Evolutionary conservation across 1,284 basidiomycete genomes (phyloP).

Genomic region (Melampsora americana): DNA sequence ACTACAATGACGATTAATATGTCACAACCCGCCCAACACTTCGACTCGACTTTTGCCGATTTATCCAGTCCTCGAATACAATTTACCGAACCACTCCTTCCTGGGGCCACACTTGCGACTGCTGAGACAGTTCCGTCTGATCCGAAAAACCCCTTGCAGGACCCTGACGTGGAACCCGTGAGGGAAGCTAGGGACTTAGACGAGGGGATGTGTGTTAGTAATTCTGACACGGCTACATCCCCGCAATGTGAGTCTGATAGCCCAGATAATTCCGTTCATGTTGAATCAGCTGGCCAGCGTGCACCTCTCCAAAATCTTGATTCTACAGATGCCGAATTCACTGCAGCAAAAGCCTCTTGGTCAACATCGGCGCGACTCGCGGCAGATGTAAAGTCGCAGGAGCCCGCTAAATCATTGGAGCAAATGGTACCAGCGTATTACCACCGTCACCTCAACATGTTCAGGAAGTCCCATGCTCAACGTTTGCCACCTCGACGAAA

Average conservation of each 20-base stretch:
- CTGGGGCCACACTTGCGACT: no score
- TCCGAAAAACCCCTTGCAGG: neutral
- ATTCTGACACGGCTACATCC: neutral
- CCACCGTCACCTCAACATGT: neutral
- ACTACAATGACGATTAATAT: neutral
- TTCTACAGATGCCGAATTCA: slow-evolving; percentile 55
- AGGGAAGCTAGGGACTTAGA: neutral
- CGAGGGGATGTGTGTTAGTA: no score
- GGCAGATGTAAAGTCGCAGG: slow-evolving; percentile 56
- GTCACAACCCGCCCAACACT: neutral
- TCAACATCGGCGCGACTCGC: slow-evolving; percentile 55
- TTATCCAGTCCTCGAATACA: no score
- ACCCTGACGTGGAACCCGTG: neutral
- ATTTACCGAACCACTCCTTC: no score
- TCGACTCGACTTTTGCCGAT: no score
- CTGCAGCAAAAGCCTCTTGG: slow-evolving; percentile 51
- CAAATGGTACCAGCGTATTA: no score
- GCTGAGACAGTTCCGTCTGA: neutral
- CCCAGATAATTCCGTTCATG: no score
- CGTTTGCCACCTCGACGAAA: neutral
- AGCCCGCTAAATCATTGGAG: neutral
- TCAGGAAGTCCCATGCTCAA: neutral
- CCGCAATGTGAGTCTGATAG: neutral
- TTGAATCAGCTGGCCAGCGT: slow-evolving; percentile 6
- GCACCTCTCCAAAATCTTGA: slow-evolving; percentile 37